phyloP scores from a whole-genome alignment of 2,329 filamentous ascomycete species.

The Verticillium zaregamsianum region DNA sequence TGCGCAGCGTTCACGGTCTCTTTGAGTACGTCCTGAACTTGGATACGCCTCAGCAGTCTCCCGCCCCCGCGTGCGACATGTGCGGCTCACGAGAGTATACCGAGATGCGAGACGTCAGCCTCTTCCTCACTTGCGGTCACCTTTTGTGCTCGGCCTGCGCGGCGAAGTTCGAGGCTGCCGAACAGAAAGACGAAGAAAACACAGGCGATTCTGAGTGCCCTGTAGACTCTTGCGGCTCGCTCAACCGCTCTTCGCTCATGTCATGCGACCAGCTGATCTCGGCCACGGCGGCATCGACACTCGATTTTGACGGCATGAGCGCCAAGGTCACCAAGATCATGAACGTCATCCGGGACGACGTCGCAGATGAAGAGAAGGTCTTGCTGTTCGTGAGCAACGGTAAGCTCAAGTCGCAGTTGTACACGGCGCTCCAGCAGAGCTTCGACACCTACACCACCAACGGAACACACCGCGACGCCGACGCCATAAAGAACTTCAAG shows the following conservation, averaged over 20 bases:
- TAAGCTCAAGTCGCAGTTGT: conserved; percentile 21
- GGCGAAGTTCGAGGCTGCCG: background rate
- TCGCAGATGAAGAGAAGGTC: conserved; percentile 17
- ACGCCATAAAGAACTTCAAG: conserved; percentile 23
- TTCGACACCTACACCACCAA: conserved; percentile 12
- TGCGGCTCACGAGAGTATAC: conserved; percentile 1
- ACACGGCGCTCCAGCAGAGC: conserved; percentile 8
- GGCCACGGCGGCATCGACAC: background rate
- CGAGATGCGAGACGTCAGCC: background rate
- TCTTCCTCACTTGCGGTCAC: conserved; percentile 21
- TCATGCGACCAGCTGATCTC: conserved; percentile 5
- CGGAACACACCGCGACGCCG: conserved; percentile 3
- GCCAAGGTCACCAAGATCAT: conserved; percentile 19
- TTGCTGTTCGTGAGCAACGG: conserved; percentile 34
- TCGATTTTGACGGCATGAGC: conserved; percentile 1
- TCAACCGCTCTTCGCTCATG: conserved; percentile 3
- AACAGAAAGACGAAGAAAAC: background rate
- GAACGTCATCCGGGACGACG: conserved; percentile 14
- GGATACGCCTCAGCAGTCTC: background rate
- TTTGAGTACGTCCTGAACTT: background rate
- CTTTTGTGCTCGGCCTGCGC: conserved; percentile 16
- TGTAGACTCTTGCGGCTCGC: conserved; percentile 6
- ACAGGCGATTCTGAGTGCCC: conserved; percentile 7
- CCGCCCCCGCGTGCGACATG: conserved; percentile 2
- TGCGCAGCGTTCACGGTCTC: background rate